phyloP scores from a whole-genome alignment of 768 basidiomycete genomes.

The Rhizopogon rudus region DNA sequence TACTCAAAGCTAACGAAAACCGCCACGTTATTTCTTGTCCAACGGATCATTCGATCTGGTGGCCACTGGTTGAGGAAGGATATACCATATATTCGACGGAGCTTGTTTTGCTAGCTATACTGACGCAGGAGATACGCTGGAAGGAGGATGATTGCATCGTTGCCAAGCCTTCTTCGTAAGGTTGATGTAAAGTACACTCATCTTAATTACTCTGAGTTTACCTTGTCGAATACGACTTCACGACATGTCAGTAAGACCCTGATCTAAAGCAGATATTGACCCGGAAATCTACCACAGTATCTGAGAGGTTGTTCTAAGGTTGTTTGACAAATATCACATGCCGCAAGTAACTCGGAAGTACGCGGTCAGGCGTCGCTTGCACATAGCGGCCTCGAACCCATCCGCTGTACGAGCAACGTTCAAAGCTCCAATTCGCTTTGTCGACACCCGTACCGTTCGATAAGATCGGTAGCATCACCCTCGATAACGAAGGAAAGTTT shows the following conservation, averaged over 20 bases:
- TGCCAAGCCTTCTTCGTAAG: neutral
- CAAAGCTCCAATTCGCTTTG: neutral
- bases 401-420: no score
- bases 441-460: neutral
- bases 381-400: no score
- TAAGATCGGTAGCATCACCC: neutral
- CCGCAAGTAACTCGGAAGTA: no score
- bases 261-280: no score
- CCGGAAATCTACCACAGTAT: no score
- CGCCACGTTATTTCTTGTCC: conserved; percentile 63
- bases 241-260: no score
- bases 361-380: no score
- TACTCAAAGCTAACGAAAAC: conserved; percentile 41
- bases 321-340: no score
- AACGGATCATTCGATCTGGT: conserved; percentile 65
- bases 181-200: neutral
- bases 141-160: conserved; percentile 32
- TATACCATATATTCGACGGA: conserved; percentile 65
- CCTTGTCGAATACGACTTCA: no score
- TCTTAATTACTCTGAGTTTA: no score
- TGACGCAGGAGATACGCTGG: conserved; percentile 68
- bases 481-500: neutral
- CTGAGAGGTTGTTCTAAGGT: no score
- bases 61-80: conserved; percentile 46
- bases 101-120: conserved; percentile 55